These are phyloP conservation scores for Aspergillus pseudoviridinutans DNA, from an alignment of 2,329 filamentous ascomycete genomes.

Conservation along the genomic window DNA sequence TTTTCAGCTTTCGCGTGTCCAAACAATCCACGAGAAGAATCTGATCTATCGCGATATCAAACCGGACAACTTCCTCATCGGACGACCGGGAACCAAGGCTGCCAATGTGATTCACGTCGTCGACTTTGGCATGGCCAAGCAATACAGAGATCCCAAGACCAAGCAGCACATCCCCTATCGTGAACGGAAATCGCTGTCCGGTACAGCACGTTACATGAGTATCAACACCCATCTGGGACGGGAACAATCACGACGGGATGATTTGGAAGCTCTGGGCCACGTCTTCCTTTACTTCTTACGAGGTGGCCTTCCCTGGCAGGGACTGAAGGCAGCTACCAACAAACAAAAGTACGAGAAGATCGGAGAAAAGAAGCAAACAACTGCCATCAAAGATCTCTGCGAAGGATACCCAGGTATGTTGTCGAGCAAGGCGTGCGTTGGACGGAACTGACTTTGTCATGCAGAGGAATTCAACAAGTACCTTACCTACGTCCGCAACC, in stretches of 20 bases:
- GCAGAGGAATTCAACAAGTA: constrained; percentile 95
- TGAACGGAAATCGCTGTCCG: constrained; percentile 93
- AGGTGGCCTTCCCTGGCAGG: constrained; percentile 65
- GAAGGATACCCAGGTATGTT: constrained; percentile 76
- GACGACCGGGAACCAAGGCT: constrained; percentile 84
- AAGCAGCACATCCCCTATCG: constrained; percentile 98
- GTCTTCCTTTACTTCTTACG: constrained; percentile 68
- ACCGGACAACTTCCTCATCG: constrained; percentile 98
- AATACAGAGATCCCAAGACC: constrained; percentile 97
- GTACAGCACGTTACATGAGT: constrained; percentile 97
- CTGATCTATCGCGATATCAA: constrained; percentile 99
- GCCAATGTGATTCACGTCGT: constrained; percentile 98
- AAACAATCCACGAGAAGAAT: constrained; percentile 97
- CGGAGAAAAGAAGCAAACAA: constrained; percentile 99
- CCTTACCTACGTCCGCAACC: constrained; percentile 91
- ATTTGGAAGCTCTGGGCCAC: constrained; percentile 78
- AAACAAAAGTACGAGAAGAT: constrained; percentile 99
- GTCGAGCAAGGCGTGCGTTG: background rate
- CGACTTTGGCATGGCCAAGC: constrained; percentile 99
- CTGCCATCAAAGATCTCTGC: constrained; percentile 92
- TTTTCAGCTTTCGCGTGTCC: constrained; percentile 76
- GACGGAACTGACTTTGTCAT: background rate
- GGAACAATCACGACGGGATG: constrained; percentile 93
- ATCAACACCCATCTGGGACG: constrained; percentile 98
- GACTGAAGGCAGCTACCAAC: constrained; percentile 65